phyloP scores from a whole-genome alignment of 805 yeast species.

The Kluyveromyces wickerhamii region DNA sequence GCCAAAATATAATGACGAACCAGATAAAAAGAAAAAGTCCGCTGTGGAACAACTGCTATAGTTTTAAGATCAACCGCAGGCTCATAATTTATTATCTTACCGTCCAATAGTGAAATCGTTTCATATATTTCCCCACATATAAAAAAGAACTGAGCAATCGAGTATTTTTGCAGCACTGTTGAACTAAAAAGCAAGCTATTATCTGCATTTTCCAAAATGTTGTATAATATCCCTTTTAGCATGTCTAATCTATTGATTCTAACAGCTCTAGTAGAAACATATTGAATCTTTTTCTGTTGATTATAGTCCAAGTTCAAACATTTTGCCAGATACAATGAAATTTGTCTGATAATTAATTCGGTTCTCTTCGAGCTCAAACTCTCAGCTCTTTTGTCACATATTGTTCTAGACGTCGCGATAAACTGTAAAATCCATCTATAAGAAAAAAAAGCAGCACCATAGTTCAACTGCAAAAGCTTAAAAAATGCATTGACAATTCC shows the following conservation, averaged over 20 bases:
- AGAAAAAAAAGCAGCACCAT: conserved; percentile 11
- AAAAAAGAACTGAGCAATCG: conserved; percentile 9
- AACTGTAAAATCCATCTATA: conserved; percentile 20
- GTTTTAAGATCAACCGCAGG: conserved; percentile 4
- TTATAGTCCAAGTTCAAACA: conserved; percentile 9
- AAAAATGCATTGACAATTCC: conserved; percentile 7
- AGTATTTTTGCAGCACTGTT: neutral
- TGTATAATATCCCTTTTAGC: conserved; percentile 12
- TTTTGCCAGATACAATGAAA: conserved; percentile 4
- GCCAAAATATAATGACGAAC: conserved; percentile 34
- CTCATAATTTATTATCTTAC: conserved; percentile 13
- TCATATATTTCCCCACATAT: conserved; percentile 13
- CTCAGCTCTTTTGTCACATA: neutral
- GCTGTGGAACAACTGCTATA: conserved; percentile 11
- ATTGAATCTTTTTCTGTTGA: neutral
- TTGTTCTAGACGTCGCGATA: conserved; percentile 2
- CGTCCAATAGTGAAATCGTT: conserved; percentile 13
- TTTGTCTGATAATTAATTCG: neutral
- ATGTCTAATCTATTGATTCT: conserved; percentile 10
- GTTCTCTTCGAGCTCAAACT: neutral
- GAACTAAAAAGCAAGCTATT: neutral
- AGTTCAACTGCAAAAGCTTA: conserved; percentile 11
- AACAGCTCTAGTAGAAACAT: conserved; percentile 3
- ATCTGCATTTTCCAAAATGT: conserved; percentile 9
- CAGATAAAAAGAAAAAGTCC: conserved; percentile 28